Base-by-base conservation (phyloP, 164 flowering plant species). In the Malania oleifera region DNA sequence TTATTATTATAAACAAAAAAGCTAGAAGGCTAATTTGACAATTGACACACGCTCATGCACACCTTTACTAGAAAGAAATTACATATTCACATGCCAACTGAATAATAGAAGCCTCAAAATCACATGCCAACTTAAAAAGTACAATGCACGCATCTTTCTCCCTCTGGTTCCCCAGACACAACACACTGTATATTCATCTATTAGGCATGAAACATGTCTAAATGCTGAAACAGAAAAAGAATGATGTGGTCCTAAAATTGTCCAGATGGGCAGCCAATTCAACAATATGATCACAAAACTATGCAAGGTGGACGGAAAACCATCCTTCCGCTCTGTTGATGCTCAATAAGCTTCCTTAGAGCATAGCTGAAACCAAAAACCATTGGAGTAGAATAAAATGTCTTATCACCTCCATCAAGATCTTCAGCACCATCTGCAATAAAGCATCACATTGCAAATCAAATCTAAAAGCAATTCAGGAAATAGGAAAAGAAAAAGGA, bases 341-440 rank as follows among this genome's bases (percentile, higher is more conserved):
- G 8, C 22, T n/a, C 5, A 19, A n/a, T 44, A 18, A 44, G 37
- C 14, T 60, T 23, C 18, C 2, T 39, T 23, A 40, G 11, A 49
- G 11, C 9, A n/a, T 17, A 56, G 44, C 25, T 52, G 40, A 31
- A 24, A 41, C 13, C 13, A 48, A 22, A 49, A 5, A 62, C 22
- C 10, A n/a, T 44, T 17, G 25, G 5, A 56, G 17, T 22, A 55
- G 39, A 22, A 9, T 4, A 61, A 19, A 34, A 46, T 8, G 26
- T 28, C 23, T 22, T 25, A 58, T 66, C 56, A 89, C 96, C 98
- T 82, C 63, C 89, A 73, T 91, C 98, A 22, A 78, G 85, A 70
- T 83, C 90, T 40, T 15, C 82, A 35, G 61, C 75, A 44, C 50
- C 73, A 68, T 50, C 95, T 86, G 73, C 67, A 75, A 55, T 49